Conservation (phyloP, 1,284 basidiomycete genomes). For the Trichosporon sp. region DNA sequence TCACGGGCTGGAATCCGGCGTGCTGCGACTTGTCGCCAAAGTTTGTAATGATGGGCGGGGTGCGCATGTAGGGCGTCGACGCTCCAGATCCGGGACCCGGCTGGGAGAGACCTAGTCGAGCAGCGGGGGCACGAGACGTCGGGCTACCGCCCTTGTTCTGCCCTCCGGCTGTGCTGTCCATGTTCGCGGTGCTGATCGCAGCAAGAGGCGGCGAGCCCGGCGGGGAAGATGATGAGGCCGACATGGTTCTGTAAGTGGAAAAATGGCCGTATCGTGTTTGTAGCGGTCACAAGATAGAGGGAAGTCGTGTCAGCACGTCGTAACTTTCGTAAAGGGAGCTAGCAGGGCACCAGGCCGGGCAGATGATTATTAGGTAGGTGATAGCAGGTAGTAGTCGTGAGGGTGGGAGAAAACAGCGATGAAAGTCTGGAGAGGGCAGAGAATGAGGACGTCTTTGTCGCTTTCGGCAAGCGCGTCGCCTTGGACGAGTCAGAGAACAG, state of each 20-base stretch:
- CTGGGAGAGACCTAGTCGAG: neutral
- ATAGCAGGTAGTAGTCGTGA: too few species aligned
- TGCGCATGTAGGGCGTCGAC: conserved; percentile 1
- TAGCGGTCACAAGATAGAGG: neutral
- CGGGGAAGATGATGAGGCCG: neutral
- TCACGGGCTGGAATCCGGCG: neutral
- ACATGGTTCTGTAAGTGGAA: neutral
- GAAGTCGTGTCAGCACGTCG: neutral
- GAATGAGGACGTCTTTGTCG: neutral
- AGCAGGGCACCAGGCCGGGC: neutral
- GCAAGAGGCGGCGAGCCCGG: neutral
- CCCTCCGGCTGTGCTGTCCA: neutral
- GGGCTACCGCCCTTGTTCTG: neutral
- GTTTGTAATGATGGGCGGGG: conserved; percentile 9
- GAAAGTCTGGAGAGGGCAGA: neutral
- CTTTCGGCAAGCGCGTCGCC: neutral
- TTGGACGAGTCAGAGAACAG: neutral
- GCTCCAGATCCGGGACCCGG: neutral
- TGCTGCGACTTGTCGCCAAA: neutral
- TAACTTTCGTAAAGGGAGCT: neutral
- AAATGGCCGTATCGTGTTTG: neutral
- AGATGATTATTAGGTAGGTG: too few species aligned
- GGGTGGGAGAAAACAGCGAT: neutral
- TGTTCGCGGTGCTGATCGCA: neutral
- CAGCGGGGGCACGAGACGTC: neutral